Evolutionary conservation across 257 asterid genomes (phyloP), one percentile per base, ranked within the genome.

Genomic region (Datura wrightii): DNA sequence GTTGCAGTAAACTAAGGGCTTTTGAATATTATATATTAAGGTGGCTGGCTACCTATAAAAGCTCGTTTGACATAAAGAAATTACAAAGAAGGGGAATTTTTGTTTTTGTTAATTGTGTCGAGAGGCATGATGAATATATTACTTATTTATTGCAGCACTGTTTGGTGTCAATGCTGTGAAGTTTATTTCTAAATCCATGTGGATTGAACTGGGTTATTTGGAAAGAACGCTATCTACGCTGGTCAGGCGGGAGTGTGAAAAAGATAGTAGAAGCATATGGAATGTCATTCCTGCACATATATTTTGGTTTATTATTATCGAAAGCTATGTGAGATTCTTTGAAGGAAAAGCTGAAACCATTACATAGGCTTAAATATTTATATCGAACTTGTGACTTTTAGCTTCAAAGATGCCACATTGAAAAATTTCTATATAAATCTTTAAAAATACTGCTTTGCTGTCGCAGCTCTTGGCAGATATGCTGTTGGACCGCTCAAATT

Each of bases 391-490:
- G 31, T 24, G 31, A 24, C 31, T 24, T 24, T 24, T 24, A 24
- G 31, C 31, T 24, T 24, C 31, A 24, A 24, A 24, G 31, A 24
- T 24, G 31, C 31, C 31, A 24, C 31, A 24, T 24, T 24, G 31
- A 24, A 24, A 24, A 24, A 24, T 24, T 24, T 24, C 31, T 24
- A 24, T 24, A 24, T 7, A 52, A 14, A 50, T 50, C 31, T 8
- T 3, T 15, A 2, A 24, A 78, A 44, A 24, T 52, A 50, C 34
- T 60, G 50, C 44, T 85, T 53, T 15, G 2, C 85, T 81, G 48
- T 89, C 86, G 76, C 91, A 95, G 99, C 90, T 95, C 58, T 86
- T 95, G 89, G 99, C 95, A 39, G 99, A 94, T 90, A 94, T 95
- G 82, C 88, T 95, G 72, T 88, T 94, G 84, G 99, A 95, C 83